phyloP scores from a whole-genome alignment of 2,329 filamentous ascomycete species.

The Pseudogymnoascus sp. region DNA sequence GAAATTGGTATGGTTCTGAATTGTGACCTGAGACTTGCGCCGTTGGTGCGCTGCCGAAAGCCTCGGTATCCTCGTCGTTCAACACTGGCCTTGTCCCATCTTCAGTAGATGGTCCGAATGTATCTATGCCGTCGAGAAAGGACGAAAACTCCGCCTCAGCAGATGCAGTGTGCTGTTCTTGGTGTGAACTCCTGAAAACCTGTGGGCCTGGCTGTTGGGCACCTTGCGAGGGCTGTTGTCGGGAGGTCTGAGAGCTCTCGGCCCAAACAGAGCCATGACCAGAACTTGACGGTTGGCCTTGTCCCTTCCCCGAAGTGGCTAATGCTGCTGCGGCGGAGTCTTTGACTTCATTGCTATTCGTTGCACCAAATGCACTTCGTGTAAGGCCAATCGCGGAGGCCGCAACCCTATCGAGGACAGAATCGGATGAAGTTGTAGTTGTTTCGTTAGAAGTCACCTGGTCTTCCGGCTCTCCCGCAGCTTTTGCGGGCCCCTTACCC shows the following conservation, averaged over 20 bases:
- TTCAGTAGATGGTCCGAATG: slow-evolving; percentile 22
- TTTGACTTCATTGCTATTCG: slow-evolving; percentile 21
- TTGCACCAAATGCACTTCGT: slow-evolving; percentile 28
- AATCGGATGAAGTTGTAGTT: slow-evolving; percentile 15
- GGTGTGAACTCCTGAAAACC: slow-evolving; percentile 22
- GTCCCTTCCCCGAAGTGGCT: slow-evolving; percentile 25
- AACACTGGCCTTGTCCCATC: slow-evolving; percentile 7
- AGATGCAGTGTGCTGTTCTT: slow-evolving; percentile 21
- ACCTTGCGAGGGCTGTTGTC: slow-evolving; percentile 12
- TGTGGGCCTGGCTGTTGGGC: neutral
- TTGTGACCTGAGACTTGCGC: neutral
- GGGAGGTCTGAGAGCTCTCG: slow-evolving; percentile 22
- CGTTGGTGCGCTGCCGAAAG: neutral
- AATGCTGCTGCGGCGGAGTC: slow-evolving; percentile 19
- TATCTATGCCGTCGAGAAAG: slow-evolving; percentile 27
- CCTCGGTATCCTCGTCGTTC: neutral
- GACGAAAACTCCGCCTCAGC: slow-evolving; percentile 28
- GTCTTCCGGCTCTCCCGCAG: slow-evolving; percentile 14
- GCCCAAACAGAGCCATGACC: slow-evolving; percentile 16
- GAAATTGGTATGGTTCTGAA: neutral
- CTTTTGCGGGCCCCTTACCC: slow-evolving; percentile 22
- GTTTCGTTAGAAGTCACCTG: slow-evolving; percentile 13
- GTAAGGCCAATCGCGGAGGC: slow-evolving; percentile 34
- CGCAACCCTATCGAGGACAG: slow-evolving; percentile 24
- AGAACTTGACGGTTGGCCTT: slow-evolving; percentile 18